Evolutionary conservation across 495 filamentous ascomycete species (phyloP).

Genomic region (Hypoxylon perforatum): DNA sequence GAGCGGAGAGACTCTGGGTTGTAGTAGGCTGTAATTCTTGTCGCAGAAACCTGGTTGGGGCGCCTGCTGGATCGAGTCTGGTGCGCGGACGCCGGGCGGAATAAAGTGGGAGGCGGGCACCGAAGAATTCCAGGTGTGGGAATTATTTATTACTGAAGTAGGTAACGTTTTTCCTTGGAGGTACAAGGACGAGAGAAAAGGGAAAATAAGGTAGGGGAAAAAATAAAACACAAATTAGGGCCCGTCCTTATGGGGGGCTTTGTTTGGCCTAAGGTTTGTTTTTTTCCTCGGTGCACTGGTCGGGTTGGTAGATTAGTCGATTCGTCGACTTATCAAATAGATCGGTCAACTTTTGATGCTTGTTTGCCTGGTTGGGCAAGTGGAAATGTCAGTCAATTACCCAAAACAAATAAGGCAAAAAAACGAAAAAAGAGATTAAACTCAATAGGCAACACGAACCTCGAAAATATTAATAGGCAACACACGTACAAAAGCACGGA

Average conservation of each 20-base stretch:
- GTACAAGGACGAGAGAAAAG: constrained; percentile 26
- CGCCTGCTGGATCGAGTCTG: constrained; percentile 65
- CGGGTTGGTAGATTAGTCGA: constrained; percentile 23
- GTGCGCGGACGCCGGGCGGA: constrained; percentile 55
- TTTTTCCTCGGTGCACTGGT: constrained; percentile 41
- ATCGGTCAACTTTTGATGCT: constrained; percentile 9
- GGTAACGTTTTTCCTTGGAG: constrained; percentile 53
- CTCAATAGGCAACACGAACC: constrained; percentile 31
- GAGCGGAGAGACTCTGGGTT: constrained; percentile 59
- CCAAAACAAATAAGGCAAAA: constrained; percentile 27
- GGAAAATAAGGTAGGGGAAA: constrained; percentile 27
- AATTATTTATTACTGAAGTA: constrained; percentile 28
- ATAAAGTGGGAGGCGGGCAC: constrained; percentile 55
- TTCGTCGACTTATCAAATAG: constrained; percentile 1
- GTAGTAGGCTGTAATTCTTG: constrained; percentile 57
- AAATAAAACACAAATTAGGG: constrained; percentile 19
- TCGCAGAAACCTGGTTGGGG: constrained; percentile 65
- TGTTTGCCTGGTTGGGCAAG: constrained; percentile 37
- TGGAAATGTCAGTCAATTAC: constrained; percentile 42
- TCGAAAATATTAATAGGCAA: constrained; percentile 17
- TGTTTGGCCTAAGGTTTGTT: constrained; percentile 22
- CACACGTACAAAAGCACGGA: constrained; percentile 1
- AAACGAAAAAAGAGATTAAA: constrained; percentile 19
- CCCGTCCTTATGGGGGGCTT: constrained; percentile 9
- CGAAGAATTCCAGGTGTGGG: constrained; percentile 42